Conservation (phyloP, 2,329 filamentous ascomycete genomes). For the Leptographium galeiforme region DNA sequence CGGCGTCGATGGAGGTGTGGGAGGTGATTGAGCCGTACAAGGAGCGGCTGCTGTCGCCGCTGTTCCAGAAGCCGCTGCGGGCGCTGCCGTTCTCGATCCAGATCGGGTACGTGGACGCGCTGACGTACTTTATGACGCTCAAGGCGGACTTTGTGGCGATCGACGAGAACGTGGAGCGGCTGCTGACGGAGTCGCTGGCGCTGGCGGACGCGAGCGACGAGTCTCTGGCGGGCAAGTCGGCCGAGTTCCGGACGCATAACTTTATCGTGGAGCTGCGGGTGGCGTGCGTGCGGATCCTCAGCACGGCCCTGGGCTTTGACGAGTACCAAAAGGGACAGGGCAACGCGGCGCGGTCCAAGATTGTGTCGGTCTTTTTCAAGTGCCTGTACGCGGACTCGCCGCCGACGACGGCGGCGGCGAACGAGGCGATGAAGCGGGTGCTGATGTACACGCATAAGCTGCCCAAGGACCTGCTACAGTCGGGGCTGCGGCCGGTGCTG, state of each 20-base stretch:
- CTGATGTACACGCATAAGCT: slow-evolving; percentile 80
- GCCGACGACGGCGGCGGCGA: slow-evolving; percentile 86
- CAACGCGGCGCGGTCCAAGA: slow-evolving; percentile 52
- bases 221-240: slow-evolving; percentile 78
- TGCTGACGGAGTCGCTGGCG: slow-evolving; percentile 87
- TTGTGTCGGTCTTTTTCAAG: slow-evolving; percentile 96
- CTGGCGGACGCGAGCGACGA: slow-evolving; percentile 92
- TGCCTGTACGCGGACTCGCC: slow-evolving; percentile 87
- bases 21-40: slow-evolving; percentile 84
- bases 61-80: slow-evolving; percentile 88
- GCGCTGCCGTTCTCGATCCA: slow-evolving; percentile 89
- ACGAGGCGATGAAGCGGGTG: slow-evolving; percentile 77
- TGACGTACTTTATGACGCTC: slow-evolving; percentile 85
- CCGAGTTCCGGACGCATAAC: slow-evolving; percentile 90
- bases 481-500: slow-evolving; percentile 84
- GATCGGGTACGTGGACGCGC: slow-evolving; percentile 96
- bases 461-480: slow-evolving; percentile 89
- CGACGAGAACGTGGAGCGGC: slow-evolving; percentile 77
- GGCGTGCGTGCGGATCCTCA: slow-evolving; percentile 83
- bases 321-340: slow-evolving; percentile 71
- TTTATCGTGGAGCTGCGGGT: slow-evolving; percentile 85
- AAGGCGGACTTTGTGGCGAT: slow-evolving; percentile 83
- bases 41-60: slow-evolving; percentile 75
- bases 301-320: slow-evolving; percentile 83
- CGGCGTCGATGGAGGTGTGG: slow-evolving; percentile 65